Evolutionary conservation across 305 asterid species (phyloP).

Genomic region (Fraxinus floribunda): DNA sequence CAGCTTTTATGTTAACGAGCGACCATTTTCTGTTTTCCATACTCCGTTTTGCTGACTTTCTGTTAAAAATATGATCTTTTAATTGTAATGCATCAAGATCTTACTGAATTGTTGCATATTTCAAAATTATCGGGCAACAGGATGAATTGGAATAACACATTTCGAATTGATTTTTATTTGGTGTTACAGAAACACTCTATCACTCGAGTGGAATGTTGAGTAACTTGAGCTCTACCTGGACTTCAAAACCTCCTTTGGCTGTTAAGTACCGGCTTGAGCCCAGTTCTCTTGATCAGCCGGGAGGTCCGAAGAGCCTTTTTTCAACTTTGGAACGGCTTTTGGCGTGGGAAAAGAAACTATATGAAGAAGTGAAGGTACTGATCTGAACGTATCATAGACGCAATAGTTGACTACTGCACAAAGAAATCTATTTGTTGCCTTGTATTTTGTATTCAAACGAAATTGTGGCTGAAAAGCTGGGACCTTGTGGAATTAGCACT

Average conservation of each 20-base stretch:
- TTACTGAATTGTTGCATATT: background rate
- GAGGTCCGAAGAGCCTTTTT: constrained; percentile 69
- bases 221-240: constrained; percentile 89
- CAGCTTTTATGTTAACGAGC: background rate
- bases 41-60: background rate
- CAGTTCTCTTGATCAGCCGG: constrained; percentile 52
- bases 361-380: constrained; percentile 90
- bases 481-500: constrained; percentile 17
- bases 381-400: constrained; percentile 31
- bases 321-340: constrained; percentile 90
- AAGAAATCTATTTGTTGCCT: constrained; percentile 20
- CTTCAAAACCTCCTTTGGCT: constrained; percentile 84
- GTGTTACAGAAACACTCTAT: constrained; percentile 73
- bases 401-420: constrained; percentile 33
- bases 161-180: constrained; percentile 13
- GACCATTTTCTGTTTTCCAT: background rate
- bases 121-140: background rate
- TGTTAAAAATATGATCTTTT: background rate
- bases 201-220: constrained; percentile 91
- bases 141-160: background rate
- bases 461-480: constrained; percentile 26
- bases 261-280: constrained; percentile 79
- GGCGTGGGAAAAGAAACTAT: constrained; percentile 95
- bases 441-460: constrained; percentile 23
- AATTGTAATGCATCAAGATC: background rate